phyloP scores from a whole-genome alignment of 2,329 filamentous ascomycete species.

The Pleoardoris graminearum region DNA sequence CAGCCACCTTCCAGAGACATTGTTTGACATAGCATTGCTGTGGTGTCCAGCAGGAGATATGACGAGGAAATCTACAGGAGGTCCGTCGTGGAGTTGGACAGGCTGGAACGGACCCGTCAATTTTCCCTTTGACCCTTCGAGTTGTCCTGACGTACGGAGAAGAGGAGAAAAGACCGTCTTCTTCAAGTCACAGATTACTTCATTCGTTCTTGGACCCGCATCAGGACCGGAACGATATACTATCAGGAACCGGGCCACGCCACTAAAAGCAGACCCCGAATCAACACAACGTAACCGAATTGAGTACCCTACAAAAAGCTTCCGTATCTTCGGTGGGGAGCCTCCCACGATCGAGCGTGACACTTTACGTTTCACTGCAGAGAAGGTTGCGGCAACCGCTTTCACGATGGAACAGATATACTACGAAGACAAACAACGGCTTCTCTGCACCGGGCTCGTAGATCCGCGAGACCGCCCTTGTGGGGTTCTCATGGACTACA shows the following conservation, averaged over 20 bases:
- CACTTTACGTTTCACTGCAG: slow-evolving; percentile 32
- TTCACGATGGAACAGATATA: slow-evolving; percentile 34
- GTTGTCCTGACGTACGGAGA: slow-evolving; percentile 31
- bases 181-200: slow-evolving; percentile 36
- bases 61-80: slow-evolving; percentile 12
- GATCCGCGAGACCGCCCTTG: slow-evolving; percentile 27
- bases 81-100: slow-evolving; percentile 40
- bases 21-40: slow-evolving; percentile 38
- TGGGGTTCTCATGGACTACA: slow-evolving; percentile 38
- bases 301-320: slow-evolving; percentile 32
- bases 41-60: slow-evolving; percentile 36
- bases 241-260: slow-evolving; percentile 23
- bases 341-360: slow-evolving; percentile 18
- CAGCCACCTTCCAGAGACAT: slow-evolving; percentile 36
- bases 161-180: slow-evolving; percentile 20
- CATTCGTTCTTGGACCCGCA: slow-evolving; percentile 31
- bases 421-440: slow-evolving; percentile 12
- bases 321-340: slow-evolving; percentile 24
- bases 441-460: slow-evolving; percentile 33
- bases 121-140: slow-evolving; percentile 41
- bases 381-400: slow-evolving; percentile 28
- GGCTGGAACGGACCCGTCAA: slow-evolving; percentile 32
- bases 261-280: neutral
- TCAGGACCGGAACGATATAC: slow-evolving; percentile 26
- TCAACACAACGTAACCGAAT: slow-evolving; percentile 19